phyloP scores from a whole-genome alignment of 148 eudicot species.

The Rhododendron williamsianum region DNA sequence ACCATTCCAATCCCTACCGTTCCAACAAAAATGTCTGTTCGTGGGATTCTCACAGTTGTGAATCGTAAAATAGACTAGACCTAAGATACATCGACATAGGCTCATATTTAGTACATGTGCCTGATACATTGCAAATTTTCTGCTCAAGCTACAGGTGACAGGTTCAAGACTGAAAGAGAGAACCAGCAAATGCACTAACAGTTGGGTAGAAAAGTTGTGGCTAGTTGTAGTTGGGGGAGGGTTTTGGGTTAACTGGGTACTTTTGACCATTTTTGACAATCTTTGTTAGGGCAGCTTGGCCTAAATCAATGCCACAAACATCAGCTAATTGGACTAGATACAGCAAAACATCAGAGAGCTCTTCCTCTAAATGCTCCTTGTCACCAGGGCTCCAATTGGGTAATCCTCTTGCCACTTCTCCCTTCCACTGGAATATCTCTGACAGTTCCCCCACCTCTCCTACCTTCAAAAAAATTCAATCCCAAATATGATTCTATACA shows the following conservation, averaged over 20 bases:
- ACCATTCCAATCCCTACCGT: no score
- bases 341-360: constrained; percentile 64
- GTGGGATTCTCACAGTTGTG: neutral
- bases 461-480: constrained; percentile 27
- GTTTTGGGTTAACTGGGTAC: constrained; percentile 29
- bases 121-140: neutral
- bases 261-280: constrained; percentile 48
- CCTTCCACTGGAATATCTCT: constrained; percentile 80
- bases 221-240: neutral
- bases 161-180: neutral
- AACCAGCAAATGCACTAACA: neutral
- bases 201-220: neutral
- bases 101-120: neutral
- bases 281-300: constrained; percentile 58
- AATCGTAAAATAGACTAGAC: neutral
- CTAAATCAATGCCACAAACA: constrained; percentile 66
- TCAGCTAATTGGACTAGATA: constrained; percentile 58
- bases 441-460: constrained; percentile 80
- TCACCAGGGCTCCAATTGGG: constrained; percentile 58
- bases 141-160: neutral
- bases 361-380: constrained; percentile 54
- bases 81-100: neutral
- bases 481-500: neutral
- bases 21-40: no score
- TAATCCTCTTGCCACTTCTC: constrained; percentile 63